Percentiles rank a stretch among this genome's conserved stretches.
These are phyloP conservation scores for Blastobotrys raffinosifermentans DNA, from an alignment of 1,139 yeast species.

Conservation along the genomic window DNA sequence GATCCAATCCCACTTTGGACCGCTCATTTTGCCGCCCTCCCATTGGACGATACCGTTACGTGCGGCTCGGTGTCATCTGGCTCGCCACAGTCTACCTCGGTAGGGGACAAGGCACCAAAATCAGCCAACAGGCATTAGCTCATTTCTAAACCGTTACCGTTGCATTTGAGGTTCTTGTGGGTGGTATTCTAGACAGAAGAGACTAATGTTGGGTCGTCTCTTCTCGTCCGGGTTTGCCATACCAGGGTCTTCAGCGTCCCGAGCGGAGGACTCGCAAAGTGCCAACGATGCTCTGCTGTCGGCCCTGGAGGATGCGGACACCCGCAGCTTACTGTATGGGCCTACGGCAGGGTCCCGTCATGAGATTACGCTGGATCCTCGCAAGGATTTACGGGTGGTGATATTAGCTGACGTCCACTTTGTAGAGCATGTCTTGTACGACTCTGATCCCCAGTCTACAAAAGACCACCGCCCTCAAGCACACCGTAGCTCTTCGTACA, in stretches of 20 bases:
- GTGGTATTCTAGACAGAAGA: no score
- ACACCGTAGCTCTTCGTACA: constrained; percentile 5
- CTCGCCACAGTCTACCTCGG: no score
- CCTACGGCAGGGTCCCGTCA: constrained; percentile 12
- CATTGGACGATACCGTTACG: no score
- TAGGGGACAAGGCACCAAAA: no score
- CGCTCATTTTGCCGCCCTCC: no score
- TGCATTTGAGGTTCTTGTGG: no score
- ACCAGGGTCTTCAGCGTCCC: no score
- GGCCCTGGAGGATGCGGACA: constrained; percentile 26
- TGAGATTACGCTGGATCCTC: constrained; percentile 14
- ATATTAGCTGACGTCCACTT: constrained; percentile 21
- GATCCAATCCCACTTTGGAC: no score
- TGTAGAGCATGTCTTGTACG: constrained; percentile 22
- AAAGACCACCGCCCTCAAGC: constrained; percentile 2
- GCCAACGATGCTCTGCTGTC: constrained; percentile 19
- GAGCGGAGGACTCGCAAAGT: constrained; percentile 2
- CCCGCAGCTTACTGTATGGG: constrained; percentile 26
- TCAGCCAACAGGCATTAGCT: no score
- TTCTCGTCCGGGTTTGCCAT: constrained; percentile 4
- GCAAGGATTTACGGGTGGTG: constrained; percentile 24
- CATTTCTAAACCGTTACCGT: no score
- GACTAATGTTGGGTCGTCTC: constrained; percentile 4
- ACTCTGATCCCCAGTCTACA: constrained; percentile 17
- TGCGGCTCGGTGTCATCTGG: no score